phyloP scores from a whole-genome alignment of 345 rosid species.

The Salix purpurea region DNA sequence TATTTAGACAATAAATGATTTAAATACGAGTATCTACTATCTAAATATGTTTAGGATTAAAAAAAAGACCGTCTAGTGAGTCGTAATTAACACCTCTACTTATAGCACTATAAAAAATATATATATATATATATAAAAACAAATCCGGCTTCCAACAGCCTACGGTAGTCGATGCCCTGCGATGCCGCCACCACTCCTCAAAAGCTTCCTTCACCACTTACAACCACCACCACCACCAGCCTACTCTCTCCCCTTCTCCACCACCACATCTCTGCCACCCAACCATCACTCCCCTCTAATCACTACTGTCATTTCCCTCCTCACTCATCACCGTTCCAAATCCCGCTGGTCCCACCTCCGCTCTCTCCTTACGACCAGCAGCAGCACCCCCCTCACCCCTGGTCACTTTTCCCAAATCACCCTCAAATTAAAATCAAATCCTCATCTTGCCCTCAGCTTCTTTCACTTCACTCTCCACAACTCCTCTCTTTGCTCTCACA shows the following conservation, averaged over 20 bases:
- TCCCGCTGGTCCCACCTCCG: slow-evolving; percentile 74
- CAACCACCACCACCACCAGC: neutral
- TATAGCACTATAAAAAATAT: no score
- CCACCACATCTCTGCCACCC: slow-evolving; percentile 23
- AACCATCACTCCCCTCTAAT: slow-evolving; percentile 23
- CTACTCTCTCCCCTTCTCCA: neutral
- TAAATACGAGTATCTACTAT: no score
- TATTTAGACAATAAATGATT: no score
- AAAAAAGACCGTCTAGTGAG: no score
- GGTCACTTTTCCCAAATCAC: slow-evolving; percentile 57
- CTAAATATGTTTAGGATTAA: no score
- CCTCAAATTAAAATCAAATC: slow-evolving; percentile 50
- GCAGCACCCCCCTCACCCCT: slow-evolving; percentile 31
- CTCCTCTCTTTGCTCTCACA: slow-evolving; percentile 57
- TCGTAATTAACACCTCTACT: no score
- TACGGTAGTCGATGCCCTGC: neutral
- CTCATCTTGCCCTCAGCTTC: slow-evolving; percentile 68
- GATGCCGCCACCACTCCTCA: slow-evolving; percentile 19
- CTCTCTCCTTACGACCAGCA: slow-evolving; percentile 43
- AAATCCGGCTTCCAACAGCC: neutral
- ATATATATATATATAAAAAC: no score
- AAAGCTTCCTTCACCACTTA: neutral
- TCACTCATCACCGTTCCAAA: slow-evolving; percentile 76
- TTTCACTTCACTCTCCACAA: slow-evolving; percentile 57
- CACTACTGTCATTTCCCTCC: slow-evolving; percentile 54